Conservation (phyloP, 148 eudicot genomes). For the Chenopodium berlandieri region DNA sequence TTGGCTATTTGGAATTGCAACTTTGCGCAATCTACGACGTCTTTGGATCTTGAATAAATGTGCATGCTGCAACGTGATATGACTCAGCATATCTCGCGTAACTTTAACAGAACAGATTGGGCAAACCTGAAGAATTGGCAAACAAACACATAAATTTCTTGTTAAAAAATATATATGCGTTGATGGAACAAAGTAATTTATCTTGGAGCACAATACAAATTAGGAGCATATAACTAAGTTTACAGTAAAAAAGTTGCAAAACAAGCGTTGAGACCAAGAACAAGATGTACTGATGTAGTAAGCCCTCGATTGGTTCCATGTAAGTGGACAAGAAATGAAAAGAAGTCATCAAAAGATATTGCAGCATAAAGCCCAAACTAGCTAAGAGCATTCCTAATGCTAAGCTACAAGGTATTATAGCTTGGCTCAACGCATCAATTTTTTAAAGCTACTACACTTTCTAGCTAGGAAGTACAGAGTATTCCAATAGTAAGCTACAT, state of each 20-base stretch:
- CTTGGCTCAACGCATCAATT: no score
- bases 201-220: background rate
- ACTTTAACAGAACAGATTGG: constrained; percentile 76
- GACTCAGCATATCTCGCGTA: constrained; percentile 73
- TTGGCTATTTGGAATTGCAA: constrained; percentile 69
- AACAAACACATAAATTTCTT: constrained; percentile 4
- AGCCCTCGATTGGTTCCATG: background rate
- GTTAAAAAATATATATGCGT: background rate
- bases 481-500: no score
- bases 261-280: background rate
- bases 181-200: background rate
- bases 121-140: constrained; percentile 57
- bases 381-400: background rate
- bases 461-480: no score
- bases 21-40: constrained; percentile 73
- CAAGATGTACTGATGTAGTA: background rate
- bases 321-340: background rate
- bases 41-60: constrained; percentile 88
- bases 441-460: no score
- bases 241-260: background rate
- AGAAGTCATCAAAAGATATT: background rate
- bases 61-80: constrained; percentile 81
- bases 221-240: background rate
- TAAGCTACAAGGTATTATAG: no score
- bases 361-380: background rate